Base-by-base conservation (phyloP, 2,329 filamentous ascomycete species). In the Penicillium italicum region DNA sequence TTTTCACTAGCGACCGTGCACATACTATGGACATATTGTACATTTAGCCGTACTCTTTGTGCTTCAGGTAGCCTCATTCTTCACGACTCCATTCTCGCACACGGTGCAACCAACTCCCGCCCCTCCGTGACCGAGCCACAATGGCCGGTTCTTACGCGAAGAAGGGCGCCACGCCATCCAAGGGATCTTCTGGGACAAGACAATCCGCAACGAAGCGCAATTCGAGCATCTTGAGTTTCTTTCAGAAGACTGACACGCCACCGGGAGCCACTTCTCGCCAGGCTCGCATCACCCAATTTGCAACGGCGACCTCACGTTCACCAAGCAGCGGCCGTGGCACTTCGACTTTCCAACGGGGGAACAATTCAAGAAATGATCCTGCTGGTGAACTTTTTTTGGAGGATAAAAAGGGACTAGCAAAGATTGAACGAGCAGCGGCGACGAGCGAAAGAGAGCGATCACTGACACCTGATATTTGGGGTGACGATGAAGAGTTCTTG, bases 191-290 rank as follows among this genome's bases (percentile, higher is more conserved):
- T 11, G 49, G 51, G 4, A 40, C 50, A 14, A 67, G 62, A 41
- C 38, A 58, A 14, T 56, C 65, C 1, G 63, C 67, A 0, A 56
- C 45, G 3, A 74, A 71, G 53, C 60, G 61, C 36, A 90, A 89
- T 64, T 78, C 79, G 7, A 90, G 85, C 60, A 90, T 91, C 31
- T 74, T 90, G 14, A 90, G 74, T 60, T 91, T 90, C 71, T 91
- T 91, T 69, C 85, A 88, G 66, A 91, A 90, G 67, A 79, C 83
- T 0, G 81, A 84, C 37, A 81, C 82, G 12, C 73, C 74, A 0
- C 72, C 50, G 76, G 81, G 54, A 80, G 87, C 59, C 76, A 69
- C 61, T 7, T 69, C 66, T 28, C 69, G 62, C 24, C 74, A 85
- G 53, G 77, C 79, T 20, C 79, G 88, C 10, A 88, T 89, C 53